Base-by-base conservation (phyloP, 495 filamentous ascomycete species). In the Niebla homalea region DNA sequence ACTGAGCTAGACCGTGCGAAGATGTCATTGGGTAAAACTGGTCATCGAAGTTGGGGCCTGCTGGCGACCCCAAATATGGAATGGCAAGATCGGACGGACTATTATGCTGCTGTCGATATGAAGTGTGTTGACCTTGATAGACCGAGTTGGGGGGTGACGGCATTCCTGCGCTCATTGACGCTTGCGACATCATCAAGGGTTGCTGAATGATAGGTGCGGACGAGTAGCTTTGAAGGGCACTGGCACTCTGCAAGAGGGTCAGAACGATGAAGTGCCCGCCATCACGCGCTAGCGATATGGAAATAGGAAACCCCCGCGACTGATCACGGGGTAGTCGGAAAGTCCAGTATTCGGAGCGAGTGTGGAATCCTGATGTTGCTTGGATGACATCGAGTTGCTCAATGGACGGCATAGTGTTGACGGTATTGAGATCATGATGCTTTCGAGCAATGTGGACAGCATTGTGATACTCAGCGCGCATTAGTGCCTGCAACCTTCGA, bases 341-440 rank as follows among this genome's bases (percentile, higher is more conserved):
- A 6, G 56, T 61, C 58, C 58, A 61, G 23, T 61, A 61, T 43
- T 61, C 58, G 10, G 58, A 58, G 29, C 58, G 36, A 7, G 55
- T 58, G 16, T 55, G 55, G 43, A 58, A 61, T 15, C 58, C 58
- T 11, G 50, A 44, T 32, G 56, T 61, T 37, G 56, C 56, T 20
- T 50, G 55, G 18, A 36, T 50, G 36, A 61, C 53, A 50, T 61
- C 57, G 7, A 58, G 53, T 22, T 61, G 50, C 14, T 61, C 58
- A 38, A 58, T 58, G 14, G 57, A 50, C 22, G 56, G 58, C 48
- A 61, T 54, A 3, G 53, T 42, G 42, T 46, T 51, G 36, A 53
- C 37, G 7, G 52, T 38, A 48, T 49, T 56, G 44, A 51, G 52
- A 7, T 50, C 46, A 46, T 53, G 50, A 45, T 49, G 46, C 47